A percentile compares a stretch with the other conserved stretches of the same genome.
Evolutionary conservation across 768 basidiomycete species (phyloP).

Genomic region (Serendipita vermifera): DNA sequence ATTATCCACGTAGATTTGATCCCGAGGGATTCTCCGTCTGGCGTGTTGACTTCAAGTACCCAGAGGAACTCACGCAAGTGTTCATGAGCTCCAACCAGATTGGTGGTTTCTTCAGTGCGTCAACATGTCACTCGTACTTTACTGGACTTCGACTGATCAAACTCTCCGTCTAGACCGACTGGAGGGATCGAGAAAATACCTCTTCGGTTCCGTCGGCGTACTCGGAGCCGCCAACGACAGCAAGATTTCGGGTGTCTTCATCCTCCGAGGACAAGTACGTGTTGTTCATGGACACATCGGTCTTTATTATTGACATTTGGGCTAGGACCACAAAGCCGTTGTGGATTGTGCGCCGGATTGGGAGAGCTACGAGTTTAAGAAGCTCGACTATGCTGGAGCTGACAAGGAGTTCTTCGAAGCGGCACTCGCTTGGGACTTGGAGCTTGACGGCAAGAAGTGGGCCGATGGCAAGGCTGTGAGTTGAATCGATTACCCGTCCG

Average conservation of each 20-base stretch:
- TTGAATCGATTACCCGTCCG: too few species aligned
- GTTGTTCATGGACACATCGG: background rate
- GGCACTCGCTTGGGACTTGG: conserved; percentile 87
- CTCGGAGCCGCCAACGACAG: conserved; percentile 70
- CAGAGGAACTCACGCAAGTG: conserved; percentile 75
- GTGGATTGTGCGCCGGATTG: conserved; percentile 79
- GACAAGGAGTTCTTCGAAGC: conserved; percentile 89
- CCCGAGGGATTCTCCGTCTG: conserved; percentile 78
- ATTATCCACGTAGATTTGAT: conserved; percentile 55
- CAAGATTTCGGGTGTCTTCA: conserved; percentile 66
- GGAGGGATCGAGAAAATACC: conserved; percentile 92
- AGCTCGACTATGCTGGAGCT: conserved; percentile 39
- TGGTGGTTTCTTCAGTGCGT: conserved; percentile 68
- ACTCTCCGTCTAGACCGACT: conserved; percentile 49
- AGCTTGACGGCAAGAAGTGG: conserved; percentile 81
- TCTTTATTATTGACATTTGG: background rate
- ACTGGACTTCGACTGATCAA: background rate
- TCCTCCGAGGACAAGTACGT: conserved; percentile 54
- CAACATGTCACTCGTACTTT: background rate
- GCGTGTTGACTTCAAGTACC: conserved; percentile 96
- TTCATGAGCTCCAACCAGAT: conserved; percentile 96
- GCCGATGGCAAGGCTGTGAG: conserved; percentile 80
- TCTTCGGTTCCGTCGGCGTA: conserved; percentile 88
- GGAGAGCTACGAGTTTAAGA: conserved; percentile 75
- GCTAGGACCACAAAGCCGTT: conserved; percentile 43